Conservation (phyloP, 345 rosid genomes). For the Odontarrhena argentea region DNA sequence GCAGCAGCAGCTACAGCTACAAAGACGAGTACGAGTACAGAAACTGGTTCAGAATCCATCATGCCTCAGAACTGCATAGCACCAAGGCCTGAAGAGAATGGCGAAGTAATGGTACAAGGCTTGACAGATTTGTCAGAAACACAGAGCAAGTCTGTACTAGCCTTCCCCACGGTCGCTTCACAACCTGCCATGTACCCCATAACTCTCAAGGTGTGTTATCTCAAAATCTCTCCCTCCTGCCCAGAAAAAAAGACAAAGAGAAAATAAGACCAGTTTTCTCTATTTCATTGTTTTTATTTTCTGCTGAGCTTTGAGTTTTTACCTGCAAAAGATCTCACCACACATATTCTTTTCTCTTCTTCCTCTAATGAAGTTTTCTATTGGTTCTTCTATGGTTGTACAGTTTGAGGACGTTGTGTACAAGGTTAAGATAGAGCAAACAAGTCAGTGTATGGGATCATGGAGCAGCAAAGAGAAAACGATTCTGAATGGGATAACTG, state of each 20-base stretch:
- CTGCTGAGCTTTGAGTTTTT: constrained; percentile 10
- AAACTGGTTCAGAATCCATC: constrained; percentile 38
- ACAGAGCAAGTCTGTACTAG: constrained; percentile 45
- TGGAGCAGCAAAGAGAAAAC: constrained; percentile 73
- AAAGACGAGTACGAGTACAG: constrained; percentile 1
- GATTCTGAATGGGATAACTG: constrained; percentile 78
- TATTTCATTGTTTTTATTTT: constrained; percentile 6
- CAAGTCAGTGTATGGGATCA: constrained; percentile 53
- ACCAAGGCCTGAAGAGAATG: constrained; percentile 57
- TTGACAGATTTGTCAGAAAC: constrained; percentile 49
- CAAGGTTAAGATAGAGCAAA: constrained; percentile 72
- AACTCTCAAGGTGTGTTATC: constrained; percentile 72
- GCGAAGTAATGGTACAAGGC: constrained; percentile 44
- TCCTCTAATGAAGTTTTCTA: constrained; percentile 11
- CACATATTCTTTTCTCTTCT: constrained; percentile 15
- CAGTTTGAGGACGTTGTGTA: constrained; percentile 96
- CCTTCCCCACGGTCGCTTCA: constrained; percentile 49
- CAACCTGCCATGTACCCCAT: constrained; percentile 61
- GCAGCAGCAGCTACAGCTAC: constrained; percentile 5
- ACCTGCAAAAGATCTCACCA: constrained; percentile 3
- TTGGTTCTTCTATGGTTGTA: constrained; percentile 28
- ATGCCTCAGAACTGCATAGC: constrained; percentile 57
- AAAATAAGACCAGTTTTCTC: background rate
- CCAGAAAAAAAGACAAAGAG: background rate
- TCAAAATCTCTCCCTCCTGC: constrained; percentile 19